phyloP scores from a whole-genome alignment of 495 filamentous ascomycete species.

The Ramalina intermedia region DNA sequence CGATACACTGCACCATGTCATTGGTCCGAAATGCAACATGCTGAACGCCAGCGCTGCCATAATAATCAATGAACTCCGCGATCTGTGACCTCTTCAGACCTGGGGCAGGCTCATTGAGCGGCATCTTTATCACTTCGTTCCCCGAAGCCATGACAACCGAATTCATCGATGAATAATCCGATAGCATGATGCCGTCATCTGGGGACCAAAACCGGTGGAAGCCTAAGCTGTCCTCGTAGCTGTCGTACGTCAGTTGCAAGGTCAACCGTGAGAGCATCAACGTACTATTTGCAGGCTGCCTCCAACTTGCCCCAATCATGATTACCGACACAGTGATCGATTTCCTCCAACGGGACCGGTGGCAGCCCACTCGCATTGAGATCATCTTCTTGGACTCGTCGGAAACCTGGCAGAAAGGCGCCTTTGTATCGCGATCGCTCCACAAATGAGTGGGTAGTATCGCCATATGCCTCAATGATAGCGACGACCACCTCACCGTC shows the following conservation, averaged over 20 bases:
- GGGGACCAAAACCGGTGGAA: conserved; percentile 95
- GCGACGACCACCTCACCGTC: conserved; percentile 47
- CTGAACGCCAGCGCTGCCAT: conserved; percentile 74
- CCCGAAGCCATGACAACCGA: conserved; percentile 76
- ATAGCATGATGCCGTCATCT: conserved; percentile 75
- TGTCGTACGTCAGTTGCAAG: conserved; percentile 9
- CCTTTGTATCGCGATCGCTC: conserved; percentile 51
- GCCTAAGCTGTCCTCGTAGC: conserved; percentile 73
- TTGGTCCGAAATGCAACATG: conserved; percentile 73
- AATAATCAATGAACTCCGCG: conserved; percentile 84
- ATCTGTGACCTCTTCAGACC: conserved; percentile 82
- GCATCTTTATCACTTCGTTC: conserved; percentile 83
- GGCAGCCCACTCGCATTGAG: conserved; percentile 29
- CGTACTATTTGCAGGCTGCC: conserved; percentile 60
- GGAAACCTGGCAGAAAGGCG: conserved; percentile 69
- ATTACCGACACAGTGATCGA: conserved; percentile 93
- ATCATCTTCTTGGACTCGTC: conserved; percentile 23
- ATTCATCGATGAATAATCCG: conserved; percentile 73
- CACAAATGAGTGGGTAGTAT: conserved; percentile 82
- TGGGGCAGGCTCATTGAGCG: conserved; percentile 86
- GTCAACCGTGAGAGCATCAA: neutral
- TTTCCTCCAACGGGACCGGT: conserved; percentile 45
- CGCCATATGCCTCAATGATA: conserved; percentile 73
- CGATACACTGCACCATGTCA: conserved; percentile 63
- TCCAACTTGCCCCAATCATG: conserved; percentile 86